phyloP scores from a whole-genome alignment of 345 rosid species.

The Salix suchowensis region DNA sequence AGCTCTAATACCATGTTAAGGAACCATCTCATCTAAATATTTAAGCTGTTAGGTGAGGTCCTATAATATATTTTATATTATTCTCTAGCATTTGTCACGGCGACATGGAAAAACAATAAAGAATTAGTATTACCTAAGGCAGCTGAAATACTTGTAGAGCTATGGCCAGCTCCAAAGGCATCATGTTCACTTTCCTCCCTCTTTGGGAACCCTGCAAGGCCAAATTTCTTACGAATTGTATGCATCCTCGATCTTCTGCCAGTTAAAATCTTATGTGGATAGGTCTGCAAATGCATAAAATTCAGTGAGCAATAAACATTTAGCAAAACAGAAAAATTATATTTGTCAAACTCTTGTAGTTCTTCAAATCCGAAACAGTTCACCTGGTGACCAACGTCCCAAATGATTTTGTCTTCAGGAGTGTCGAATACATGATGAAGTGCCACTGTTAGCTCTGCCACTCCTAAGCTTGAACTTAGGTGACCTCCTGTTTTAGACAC shows the following conservation, averaged over 20 bases:
- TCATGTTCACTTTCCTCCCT: slow-evolving; percentile 46
- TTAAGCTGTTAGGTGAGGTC: too few relatives aligned
- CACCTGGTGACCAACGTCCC: slow-evolving; percentile 68
- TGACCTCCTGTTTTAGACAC: slow-evolving; percentile 55
- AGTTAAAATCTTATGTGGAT: slow-evolving; percentile 43
- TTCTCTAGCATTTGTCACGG: too few relatives aligned
- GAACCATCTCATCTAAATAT: too few relatives aligned
- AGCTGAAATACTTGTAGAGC: slow-evolving; percentile 57
- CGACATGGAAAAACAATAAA: too few relatives aligned
- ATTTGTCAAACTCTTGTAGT: too few relatives aligned
- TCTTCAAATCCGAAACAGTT: not conserved
- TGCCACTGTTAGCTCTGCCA: slow-evolving; percentile 46
- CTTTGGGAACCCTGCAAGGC: slow-evolving; percentile 48
- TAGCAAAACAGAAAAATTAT: too few relatives aligned
- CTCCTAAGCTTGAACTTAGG: slow-evolving; percentile 48
- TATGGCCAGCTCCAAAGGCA: slow-evolving; percentile 51
- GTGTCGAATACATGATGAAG: slow-evolving; percentile 49
- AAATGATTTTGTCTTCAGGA: slow-evolving; percentile 47
- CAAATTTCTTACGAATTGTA: slow-evolving; percentile 40
- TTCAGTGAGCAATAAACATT: too few relatives aligned
- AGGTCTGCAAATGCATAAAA: not conserved
- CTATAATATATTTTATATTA: too few relatives aligned
- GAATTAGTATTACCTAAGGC: slow-evolving; percentile 30
- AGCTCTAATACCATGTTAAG: too few relatives aligned
- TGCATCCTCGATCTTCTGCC: slow-evolving; percentile 45